Base-by-base conservation (phyloP, 225 moss, liverwort and hornwort species). In the Sphagnum contortum region DNA sequence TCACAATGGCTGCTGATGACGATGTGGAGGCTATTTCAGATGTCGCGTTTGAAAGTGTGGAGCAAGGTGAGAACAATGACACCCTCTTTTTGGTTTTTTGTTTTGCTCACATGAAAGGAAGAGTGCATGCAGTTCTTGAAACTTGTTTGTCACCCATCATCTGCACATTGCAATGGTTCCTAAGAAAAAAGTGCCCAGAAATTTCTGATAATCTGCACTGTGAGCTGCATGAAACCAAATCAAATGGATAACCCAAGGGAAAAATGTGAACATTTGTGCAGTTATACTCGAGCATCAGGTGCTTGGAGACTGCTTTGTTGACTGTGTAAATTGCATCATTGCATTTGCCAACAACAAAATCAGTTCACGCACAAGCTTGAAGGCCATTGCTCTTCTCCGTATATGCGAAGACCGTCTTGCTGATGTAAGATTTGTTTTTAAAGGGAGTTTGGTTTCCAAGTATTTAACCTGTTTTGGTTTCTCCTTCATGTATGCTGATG, bases 241-340 rank as follows among this genome's bases (percentile, higher is more conserved):
- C 29, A 29, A 29, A 29, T 29, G 29, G 29, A 29, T 29, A 29
- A 29, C 29, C 29, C 29, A 29, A 29, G 29, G 29, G 29, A 29
- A 29, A 29, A 29, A 29, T 29, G 29, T 29, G 52, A 52, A 52
- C 71, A 4, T 14, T 59, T 72, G 59, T 81, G 84, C 89, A 94
- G 98, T 99, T 72, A 81, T 99, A 75, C 69, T 99, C 65, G 98
- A 99, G 79, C 98, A 99, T 81, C 98, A 99, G 68, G 98, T 99
- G 70, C 90, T 99, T 60, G 98, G 98, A 66, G 98, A 99, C 74
- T 99, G 98, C 79, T 91, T 99, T 77, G 93, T 99, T 93, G 98
- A 99, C 71, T 93, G 93, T 73, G 98, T 99, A 4, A 99, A 93
- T 64, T 99, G 98, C 74, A 73, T 99, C 14, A 99, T 99, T 65